Base-by-base conservation (phyloP, 768 basidiomycete species). In the Termitomyces heimii region DNA sequence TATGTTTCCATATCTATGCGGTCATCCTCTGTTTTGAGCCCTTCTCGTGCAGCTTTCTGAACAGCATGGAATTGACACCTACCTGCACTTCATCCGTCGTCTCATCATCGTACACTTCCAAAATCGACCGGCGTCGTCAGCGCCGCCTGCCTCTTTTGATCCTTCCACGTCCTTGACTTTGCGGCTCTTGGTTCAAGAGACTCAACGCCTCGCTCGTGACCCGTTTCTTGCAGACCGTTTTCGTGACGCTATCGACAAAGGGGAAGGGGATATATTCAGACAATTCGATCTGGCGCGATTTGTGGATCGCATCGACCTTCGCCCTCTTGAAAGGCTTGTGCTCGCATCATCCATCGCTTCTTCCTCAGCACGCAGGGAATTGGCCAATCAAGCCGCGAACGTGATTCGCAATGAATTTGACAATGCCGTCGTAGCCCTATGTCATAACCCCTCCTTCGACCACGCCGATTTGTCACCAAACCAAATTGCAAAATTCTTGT, bases 41-140 rank as follows among this genome's bases (percentile, higher is more conserved):
- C 43, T 55, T 60, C 46, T 39, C 53, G 59, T 67, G 48, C 73
- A 98, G 96, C 84, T 98, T 66, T 92, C 93, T 62, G 94, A 98
- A 70, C 91, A 94, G 68, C 94, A 98, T 81, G 94, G 95, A 57
- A 82, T 94, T 66, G 95, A 97, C 74, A 97, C 94, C 57, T 97
- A 98, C 75, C 83, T 94, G 61, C 95, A 99, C 74, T 97, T 97
- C 77, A 92, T 99, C 63, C 92, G 95, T 60, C 89, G 96, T 61
- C 88, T 97, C 72, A 92, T 98, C 68, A 39, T 43, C 22, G 84
- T 89, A 53, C 90, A 93, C 64, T 92, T 92, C 24, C 87, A 90
- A 73, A 76, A 82, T 50, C 82, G 90, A 59, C 80, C 89, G 44
- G 69, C 82, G 24, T 77, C 84, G 24, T 73, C 81, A 32, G 75